These are phyloP conservation scores for Keithomyces neogunnii DNA, from an alignment of 2,329 filamentous ascomycete genomes.

Conservation along the genomic window DNA sequence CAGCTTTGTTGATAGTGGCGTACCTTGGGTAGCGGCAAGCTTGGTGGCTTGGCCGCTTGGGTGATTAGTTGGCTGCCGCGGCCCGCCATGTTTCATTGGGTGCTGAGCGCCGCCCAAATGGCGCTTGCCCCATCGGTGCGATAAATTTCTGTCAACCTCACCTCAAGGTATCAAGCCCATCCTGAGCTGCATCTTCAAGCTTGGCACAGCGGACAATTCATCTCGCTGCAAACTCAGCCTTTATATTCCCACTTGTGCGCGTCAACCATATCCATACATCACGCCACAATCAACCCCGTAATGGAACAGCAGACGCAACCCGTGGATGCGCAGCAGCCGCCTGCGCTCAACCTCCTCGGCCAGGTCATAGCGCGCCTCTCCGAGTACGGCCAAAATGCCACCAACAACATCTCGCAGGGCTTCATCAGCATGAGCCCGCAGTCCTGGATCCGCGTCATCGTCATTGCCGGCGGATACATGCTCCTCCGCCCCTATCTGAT, in stretches of 20 bases:
- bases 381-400: slow-evolving; percentile 28
- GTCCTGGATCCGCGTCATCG: slow-evolving; percentile 59
- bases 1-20: too few species aligned
- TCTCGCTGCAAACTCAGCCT: not conserved
- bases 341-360: slow-evolving; percentile 24
- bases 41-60: too few species aligned
- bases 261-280: not conserved
- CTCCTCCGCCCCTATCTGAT: slow-evolving; percentile 68
- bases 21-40: too few species aligned
- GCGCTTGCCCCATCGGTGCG: not conserved
- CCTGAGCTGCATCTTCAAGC: not conserved
- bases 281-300: not conserved
- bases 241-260: not conserved
- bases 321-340: slow-evolving; percentile 14
- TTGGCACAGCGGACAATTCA: slow-evolving; percentile 3
- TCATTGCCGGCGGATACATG: slow-evolving; percentile 64
- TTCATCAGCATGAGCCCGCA: slow-evolving; percentile 43
- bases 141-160: slow-evolving; percentile 3
- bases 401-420: slow-evolving; percentile 40
- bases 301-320: slow-evolving; percentile 19
- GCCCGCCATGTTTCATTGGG: too few species aligned
- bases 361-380: slow-evolving; percentile 22
- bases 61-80: too few species aligned
- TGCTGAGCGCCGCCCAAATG: too few species aligned
- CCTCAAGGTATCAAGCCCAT: not conserved